Percentiles rank a stretch among this genome's conserved stretches.
Conservation (phyloP, 306 rosid species). For the Quercus gilva region DNA sequence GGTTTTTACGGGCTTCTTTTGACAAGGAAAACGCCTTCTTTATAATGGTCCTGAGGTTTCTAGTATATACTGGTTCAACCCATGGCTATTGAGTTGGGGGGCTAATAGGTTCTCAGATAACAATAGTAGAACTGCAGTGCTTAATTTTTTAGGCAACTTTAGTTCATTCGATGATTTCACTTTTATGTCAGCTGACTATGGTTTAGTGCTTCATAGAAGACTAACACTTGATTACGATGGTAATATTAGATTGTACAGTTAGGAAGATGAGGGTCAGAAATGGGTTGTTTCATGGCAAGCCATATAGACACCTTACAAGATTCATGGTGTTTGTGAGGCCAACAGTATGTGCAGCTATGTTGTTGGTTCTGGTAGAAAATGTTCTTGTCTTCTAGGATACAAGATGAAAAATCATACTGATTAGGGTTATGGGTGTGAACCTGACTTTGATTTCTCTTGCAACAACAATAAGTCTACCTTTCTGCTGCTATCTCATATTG, state of each 20-base stretch:
- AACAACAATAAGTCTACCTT: slow-evolving; percentile 12
- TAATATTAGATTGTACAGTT: not conserved
- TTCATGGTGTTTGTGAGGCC: no score
- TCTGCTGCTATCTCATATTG: slow-evolving; percentile 30
- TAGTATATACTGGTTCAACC: not conserved
- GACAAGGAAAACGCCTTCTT: not conserved
- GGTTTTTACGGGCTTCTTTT: not conserved
- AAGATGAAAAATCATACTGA: slow-evolving; percentile 24
- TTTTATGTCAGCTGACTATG: not conserved
- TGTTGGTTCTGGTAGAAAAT: no score
- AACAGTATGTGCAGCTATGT: no score
- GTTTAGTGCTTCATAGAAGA: not conserved
- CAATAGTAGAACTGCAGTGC: no score
- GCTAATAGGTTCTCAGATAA: not conserved
- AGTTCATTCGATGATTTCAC: no score
- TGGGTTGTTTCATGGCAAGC: slow-evolving; percentile 56
- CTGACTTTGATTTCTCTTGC: slow-evolving; percentile 35
- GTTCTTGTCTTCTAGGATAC: no score
- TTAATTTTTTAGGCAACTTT: no score
- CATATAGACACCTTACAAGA: not conserved
- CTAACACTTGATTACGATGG: not conserved
- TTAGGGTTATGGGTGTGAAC: slow-evolving; percentile 52
- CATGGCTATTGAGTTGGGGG: not conserved
- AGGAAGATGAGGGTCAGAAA: not conserved
- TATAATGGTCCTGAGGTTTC: not conserved